phyloP scores from a whole-genome alignment of 331 rosid species.

The Ulmus americana region DNA sequence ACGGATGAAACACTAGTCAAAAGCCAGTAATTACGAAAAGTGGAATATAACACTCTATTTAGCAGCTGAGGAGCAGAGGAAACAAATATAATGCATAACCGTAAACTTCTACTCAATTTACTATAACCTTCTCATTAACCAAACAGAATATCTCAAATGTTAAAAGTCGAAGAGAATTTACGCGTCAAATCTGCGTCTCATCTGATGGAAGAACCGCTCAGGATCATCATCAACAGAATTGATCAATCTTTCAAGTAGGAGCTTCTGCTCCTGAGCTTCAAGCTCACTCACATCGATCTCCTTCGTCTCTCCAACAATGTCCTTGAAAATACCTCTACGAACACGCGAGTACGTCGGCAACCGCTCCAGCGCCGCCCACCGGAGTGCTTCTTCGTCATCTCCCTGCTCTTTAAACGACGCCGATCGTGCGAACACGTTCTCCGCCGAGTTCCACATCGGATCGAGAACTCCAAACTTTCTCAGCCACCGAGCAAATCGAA shows the following conservation, averaged over 20 bases:
- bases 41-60: too few relatives aligned
- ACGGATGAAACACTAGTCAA: background rate
- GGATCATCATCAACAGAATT: conserved; percentile 59
- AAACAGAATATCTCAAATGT: background rate
- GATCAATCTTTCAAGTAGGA: conserved; percentile 57
- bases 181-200: conserved; percentile 80
- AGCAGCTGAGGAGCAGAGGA: too few relatives aligned
- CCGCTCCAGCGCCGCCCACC: conserved; percentile 95
- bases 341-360: conserved; percentile 71
- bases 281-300: conserved; percentile 69
- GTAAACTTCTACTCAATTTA: too few relatives aligned
- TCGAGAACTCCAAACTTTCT: background rate
- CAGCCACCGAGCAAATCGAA: background rate
- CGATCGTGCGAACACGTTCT: conserved; percentile 59
- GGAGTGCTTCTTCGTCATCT: conserved; percentile 80
- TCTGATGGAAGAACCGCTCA: conserved; percentile 50
- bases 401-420: conserved; percentile 49
- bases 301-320: conserved; percentile 51
- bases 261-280: conserved; percentile 50
- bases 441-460: conserved; percentile 88
- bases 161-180: conserved; percentile 24
- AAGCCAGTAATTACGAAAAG: too few relatives aligned
- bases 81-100: too few relatives aligned
- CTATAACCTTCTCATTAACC: conserved; percentile 13
- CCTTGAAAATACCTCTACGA: conserved; percentile 69